Conservation (phyloP, 495 filamentous ascomycete genomes). For the Xylaria longipes region DNA sequence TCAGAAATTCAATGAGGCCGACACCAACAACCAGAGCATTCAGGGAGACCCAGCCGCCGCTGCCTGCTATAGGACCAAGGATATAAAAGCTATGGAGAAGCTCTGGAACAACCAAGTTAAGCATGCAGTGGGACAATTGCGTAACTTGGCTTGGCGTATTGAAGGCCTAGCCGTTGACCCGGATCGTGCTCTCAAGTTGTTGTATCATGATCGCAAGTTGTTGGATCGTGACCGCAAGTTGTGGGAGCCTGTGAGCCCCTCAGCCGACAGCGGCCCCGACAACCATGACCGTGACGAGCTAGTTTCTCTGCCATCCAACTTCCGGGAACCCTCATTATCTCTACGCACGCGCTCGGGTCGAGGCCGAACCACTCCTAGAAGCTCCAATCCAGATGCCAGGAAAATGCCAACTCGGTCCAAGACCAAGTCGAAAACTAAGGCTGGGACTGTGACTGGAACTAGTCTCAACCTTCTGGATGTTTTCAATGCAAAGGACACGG, state of each 20-base stretch:
- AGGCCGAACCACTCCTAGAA: background rate
- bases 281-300: background rate
- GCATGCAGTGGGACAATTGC: background rate
- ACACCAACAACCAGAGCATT: background rate
- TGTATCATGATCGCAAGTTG: background rate
- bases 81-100: constrained; percentile 12
- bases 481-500: background rate
- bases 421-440: background rate
- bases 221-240: background rate
- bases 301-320: background rate
- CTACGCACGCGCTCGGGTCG: background rate
- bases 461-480: background rate
- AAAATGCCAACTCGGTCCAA: background rate
- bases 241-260: background rate
- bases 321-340: background rate
- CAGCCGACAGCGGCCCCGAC: background rate
- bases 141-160: constrained; percentile 24
- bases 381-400: background rate
- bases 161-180: constrained; percentile 6
- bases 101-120: constrained; percentile 6
- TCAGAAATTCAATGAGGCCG: background rate
- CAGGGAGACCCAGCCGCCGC: background rate
- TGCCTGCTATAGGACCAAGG: constrained; percentile 1
- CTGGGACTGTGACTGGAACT: background rate
- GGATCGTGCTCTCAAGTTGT: background rate